Evolutionary conservation across 2,329 filamentous ascomycete genomes (phyloP), one percentile per base, ranked within the genome.

Genomic region (Xylaria sp.): DNA sequence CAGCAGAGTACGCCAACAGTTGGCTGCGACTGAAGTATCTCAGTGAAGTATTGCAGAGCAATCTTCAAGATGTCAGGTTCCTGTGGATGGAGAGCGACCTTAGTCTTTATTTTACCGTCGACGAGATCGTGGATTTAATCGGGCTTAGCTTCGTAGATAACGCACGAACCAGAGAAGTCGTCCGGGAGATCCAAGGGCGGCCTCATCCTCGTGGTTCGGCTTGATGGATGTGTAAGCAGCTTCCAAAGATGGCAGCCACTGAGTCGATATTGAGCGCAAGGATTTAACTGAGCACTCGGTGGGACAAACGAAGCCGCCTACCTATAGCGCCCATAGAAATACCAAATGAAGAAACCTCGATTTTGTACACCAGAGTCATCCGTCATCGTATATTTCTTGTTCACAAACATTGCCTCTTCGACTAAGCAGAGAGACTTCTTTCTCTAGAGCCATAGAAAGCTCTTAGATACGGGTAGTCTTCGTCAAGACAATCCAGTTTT

Each of bases 61-160:
- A 91, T 73, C 80, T 91, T 61, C 86, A 85, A 69, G 89, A 91
- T 69, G 86, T 91, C 64, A 83, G 82, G 65, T 90, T 83, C 70
- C 77, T 91, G 43, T 91, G 89, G 89, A 83, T 86, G 73, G 88
- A 91, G 70, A 89, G 88, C 77, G 88, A 90, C 76, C 80, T 91
- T 48, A 89, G 88, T 70, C 76, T 90, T 43, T 89, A 90, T 76
- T 91, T 90, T 72, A 83, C 85, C 0, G 83, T 81, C 8, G 84
- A 84, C 4, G 89, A 91, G 79, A 87, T 90, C 15, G 78, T 90
- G 39, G 88, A 91, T 69, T 76, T 91, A 72, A 86, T 91, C 53
- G 82, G 84, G 59, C 82, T 88, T 23, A 90, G 88, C 76, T 91
- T 91, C 73, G 89, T 89, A 78, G 85, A 87, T 73, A 91, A 90